Percentiles rank a stretch among this genome's conserved stretches.
These are phyloP conservation scores for Sporisorium reilianum DNA, from an alignment of 1,284 basidiomycete species.

Conservation along the genomic window DNA sequence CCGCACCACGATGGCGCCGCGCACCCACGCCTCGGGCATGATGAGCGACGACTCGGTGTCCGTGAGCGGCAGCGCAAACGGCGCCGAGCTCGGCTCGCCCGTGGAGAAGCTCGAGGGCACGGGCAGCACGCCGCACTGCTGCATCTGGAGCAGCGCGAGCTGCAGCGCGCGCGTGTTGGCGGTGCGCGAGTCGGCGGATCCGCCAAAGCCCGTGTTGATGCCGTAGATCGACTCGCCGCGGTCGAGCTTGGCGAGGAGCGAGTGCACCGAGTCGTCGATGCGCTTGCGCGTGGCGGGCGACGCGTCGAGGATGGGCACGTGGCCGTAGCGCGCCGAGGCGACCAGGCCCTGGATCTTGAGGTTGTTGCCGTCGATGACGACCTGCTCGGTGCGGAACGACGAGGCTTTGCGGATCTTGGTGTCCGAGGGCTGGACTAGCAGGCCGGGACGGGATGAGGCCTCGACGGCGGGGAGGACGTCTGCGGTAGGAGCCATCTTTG, in stretches of 20 bases:
- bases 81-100: constrained; percentile 48
- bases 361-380: constrained; percentile 54
- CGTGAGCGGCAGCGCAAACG: constrained; percentile 47
- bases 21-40: constrained; percentile 85
- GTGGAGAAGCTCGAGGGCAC: constrained; percentile 53
- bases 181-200: constrained; percentile 61
- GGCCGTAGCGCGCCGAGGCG: constrained; percentile 53
- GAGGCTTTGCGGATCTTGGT: constrained; percentile 51
- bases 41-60: constrained; percentile 45
- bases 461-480: constrained; percentile 32
- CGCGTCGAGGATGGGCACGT: constrained; percentile 52
- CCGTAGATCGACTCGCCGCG: constrained; percentile 61
- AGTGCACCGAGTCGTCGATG: constrained; percentile 57
- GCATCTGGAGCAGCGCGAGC: constrained; percentile 62
- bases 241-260: constrained; percentile 52
- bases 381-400: constrained; percentile 43
- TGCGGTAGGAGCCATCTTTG: constrained; percentile 41
- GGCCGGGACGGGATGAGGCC: constrained; percentile 14
- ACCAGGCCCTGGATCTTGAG: constrained; percentile 57
- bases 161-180: constrained; percentile 59
- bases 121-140: constrained; percentile 62
- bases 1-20: constrained; percentile 85
- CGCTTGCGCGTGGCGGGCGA: constrained; percentile 49
- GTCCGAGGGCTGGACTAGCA: constrained; percentile 38
- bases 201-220: constrained; percentile 64